Percentiles rank a stretch among this genome's conserved stretches.
phyloP scores from a whole-genome alignment of 495 filamentous ascomycete genomes.

The Sporormia fimetaria region DNA sequence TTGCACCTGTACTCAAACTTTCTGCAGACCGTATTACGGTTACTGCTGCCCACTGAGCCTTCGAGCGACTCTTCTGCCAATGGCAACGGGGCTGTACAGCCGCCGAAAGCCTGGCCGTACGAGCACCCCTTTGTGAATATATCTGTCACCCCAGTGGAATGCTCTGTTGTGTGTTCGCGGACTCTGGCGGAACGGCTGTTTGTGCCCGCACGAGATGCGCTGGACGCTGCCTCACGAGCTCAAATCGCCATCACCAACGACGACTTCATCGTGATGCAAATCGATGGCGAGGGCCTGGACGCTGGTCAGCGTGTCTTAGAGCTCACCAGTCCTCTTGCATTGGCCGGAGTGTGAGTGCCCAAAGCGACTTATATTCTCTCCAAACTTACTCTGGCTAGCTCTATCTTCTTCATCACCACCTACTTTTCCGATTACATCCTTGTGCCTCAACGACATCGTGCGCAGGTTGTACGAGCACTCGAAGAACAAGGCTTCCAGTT shows the following conservation, averaged over 20 bases:
- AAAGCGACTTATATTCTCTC: background rate
- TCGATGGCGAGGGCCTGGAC: conserved; percentile 77
- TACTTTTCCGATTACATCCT: conserved; percentile 97
- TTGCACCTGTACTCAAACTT: conserved; percentile 69
- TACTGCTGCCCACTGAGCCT: conserved; percentile 58
- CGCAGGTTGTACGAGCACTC: conserved; percentile 62
- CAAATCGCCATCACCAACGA: conserved; percentile 66
- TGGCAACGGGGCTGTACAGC: conserved; percentile 19
- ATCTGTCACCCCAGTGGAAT: conserved; percentile 83
- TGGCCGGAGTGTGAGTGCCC: conserved; percentile 69
- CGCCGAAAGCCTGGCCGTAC: conserved; percentile 31
- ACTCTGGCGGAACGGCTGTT: conserved; percentile 63
- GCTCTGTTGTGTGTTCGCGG: conserved; percentile 78
- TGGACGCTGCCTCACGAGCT: conserved; percentile 36
- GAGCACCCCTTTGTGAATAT: conserved; percentile 83
- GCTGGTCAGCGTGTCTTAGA: conserved; percentile 91
- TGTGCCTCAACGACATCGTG: conserved; percentile 62
- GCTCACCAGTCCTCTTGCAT: conserved; percentile 76
- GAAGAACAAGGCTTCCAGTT: conserved; percentile 76
- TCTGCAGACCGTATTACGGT: conserved; percentile 67
- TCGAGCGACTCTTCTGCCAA: conserved; percentile 29
- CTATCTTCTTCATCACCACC: conserved; percentile 97
- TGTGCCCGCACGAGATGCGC: conserved; percentile 45
- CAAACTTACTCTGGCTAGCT: conserved; percentile 38
- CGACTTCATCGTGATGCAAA: conserved; percentile 76